Conservation (phyloP, 805 yeast species). For the Wickerhamiella alocasiicola region DNA sequence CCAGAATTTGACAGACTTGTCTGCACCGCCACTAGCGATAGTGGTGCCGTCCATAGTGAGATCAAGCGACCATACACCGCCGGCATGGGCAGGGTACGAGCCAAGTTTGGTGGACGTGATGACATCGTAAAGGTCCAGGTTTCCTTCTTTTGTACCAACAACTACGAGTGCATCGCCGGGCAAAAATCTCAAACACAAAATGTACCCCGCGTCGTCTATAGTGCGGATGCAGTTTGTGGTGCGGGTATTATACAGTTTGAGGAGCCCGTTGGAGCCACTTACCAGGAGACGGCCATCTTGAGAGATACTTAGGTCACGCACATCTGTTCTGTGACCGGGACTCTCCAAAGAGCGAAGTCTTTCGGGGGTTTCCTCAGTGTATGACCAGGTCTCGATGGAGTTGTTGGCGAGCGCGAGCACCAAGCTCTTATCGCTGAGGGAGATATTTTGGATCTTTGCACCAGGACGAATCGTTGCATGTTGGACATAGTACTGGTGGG, state of each 20-base stretch:
- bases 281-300: constrained; percentile 70
- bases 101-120: constrained; percentile 67
- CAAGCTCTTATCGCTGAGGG: constrained; percentile 38
- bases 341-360: constrained; percentile 47
- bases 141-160: constrained; percentile 81
- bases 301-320: constrained; percentile 71
- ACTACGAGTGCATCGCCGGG: constrained; percentile 88
- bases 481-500: constrained; percentile 42
- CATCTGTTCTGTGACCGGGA: constrained; percentile 82
- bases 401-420: constrained; percentile 60
- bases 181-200: constrained; percentile 63
- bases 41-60: constrained; percentile 74
- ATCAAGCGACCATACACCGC: constrained; percentile 85
- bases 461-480: constrained; percentile 49
- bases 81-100: constrained; percentile 61
- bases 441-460: constrained; percentile 20
- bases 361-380: constrained; percentile 27
- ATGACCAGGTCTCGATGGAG: constrained; percentile 53
- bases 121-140: constrained; percentile 71
- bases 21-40: constrained; percentile 87
- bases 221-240: constrained; percentile 70
- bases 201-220: constrained; percentile 71
- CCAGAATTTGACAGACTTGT: constrained; percentile 85
- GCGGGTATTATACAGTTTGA: constrained; percentile 78
- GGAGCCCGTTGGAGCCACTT: constrained; percentile 79